Evolutionary conservation across 73 alveolate species (phyloP).

Genomic region (Blepharisma stoltei): DNA sequence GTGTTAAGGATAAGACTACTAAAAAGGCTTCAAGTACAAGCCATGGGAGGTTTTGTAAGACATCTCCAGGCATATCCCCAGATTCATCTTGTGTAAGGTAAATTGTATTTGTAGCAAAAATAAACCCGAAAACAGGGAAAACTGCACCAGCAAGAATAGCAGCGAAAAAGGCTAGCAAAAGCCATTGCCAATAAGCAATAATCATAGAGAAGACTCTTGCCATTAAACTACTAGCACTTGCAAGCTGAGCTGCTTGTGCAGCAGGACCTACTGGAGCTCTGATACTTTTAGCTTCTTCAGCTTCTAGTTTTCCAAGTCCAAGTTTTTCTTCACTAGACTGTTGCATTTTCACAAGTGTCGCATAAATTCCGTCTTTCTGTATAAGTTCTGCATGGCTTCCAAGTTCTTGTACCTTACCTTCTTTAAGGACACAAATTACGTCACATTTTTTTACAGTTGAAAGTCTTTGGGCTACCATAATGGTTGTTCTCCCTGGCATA

Average conservation of each 20-base stretch:
- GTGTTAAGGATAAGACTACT: background rate
- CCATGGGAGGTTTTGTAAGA: background rate
- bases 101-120: background rate
- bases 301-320: background rate
- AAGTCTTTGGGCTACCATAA: conserved; percentile 79
- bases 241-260: background rate
- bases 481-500: conserved; percentile 54
- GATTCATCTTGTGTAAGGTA: background rate
- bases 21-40: background rate
- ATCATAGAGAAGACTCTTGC: background rate
- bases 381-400: conserved; percentile 66
- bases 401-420: conserved; percentile 59
- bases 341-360: background rate
- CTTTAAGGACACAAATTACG: conserved; percentile 58
- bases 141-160: conserved; percentile 22
- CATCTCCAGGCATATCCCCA: background rate
- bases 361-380: conserved; percentile 1
- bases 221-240: background rate
- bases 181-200: conserved; percentile 8
- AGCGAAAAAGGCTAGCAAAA: background rate
- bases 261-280: background rate
- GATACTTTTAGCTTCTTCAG: background rate
- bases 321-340: background rate
- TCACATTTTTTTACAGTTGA: conserved; percentile 72
- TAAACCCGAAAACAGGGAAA: background rate